Evolutionary conservation across 495 filamentous ascomycete genomes (phyloP).

Genomic region (Aspergillus avenaceus): DNA sequence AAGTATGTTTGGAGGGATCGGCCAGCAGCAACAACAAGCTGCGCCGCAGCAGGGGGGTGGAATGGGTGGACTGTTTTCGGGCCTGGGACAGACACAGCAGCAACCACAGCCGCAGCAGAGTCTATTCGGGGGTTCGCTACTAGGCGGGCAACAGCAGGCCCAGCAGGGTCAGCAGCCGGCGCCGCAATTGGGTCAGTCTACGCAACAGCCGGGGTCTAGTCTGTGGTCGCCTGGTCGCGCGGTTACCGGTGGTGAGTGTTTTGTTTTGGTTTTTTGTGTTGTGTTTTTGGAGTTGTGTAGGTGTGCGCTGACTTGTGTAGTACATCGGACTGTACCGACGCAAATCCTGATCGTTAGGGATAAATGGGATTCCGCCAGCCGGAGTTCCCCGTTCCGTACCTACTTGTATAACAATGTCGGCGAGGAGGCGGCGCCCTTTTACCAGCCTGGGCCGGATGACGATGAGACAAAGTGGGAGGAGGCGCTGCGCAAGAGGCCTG

Average conservation of each 20-base stretch:
- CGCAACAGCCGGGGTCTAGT: slow-evolving; percentile 37
- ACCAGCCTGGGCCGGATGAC: slow-evolving; percentile 69
- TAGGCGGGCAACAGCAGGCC: slow-evolving; percentile 32
- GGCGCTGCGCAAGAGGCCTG: slow-evolving; percentile 78
- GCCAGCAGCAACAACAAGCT: slow-evolving; percentile 34
- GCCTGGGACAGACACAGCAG: slow-evolving; percentile 18
- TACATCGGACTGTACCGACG: slow-evolving; percentile 77
- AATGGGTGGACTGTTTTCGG: slow-evolving; percentile 22
- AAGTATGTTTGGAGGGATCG: slow-evolving; percentile 22
- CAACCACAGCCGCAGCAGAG: slow-evolving; percentile 23
- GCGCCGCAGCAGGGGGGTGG: slow-evolving; percentile 8
- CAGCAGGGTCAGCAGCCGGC: slow-evolving; percentile 38
- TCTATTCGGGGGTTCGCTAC: slow-evolving; percentile 27
- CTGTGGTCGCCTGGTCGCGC: slow-evolving; percentile 47
- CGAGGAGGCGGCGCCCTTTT: slow-evolving; percentile 74
- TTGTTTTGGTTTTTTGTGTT: background rate
- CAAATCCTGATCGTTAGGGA: slow-evolving; percentile 73
- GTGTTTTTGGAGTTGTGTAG: background rate
- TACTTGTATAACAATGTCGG: slow-evolving; percentile 95
- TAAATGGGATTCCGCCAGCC: slow-evolving; percentile 77
- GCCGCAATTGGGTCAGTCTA: slow-evolving; percentile 32
- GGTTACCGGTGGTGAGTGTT: slow-evolving; percentile 37
- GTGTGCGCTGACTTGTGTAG: slow-evolving; percentile 18
- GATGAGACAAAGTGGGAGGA: slow-evolving; percentile 90
- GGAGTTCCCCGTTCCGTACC: slow-evolving; percentile 73